Conservation (phyloP, 768 basidiomycete genomes). For the Agaricus bisporus region DNA sequence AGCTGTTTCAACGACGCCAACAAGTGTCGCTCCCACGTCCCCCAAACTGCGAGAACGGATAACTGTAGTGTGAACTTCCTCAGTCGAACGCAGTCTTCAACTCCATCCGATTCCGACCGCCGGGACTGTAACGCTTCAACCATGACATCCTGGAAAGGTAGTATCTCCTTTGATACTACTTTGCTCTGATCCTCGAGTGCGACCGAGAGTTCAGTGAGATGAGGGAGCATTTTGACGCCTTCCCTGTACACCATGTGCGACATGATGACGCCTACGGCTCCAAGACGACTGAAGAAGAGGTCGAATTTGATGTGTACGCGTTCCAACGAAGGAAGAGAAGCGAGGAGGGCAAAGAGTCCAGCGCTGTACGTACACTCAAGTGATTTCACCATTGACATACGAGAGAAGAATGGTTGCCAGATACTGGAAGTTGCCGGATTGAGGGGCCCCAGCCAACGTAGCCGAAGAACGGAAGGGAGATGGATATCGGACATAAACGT, state of each 20-base stretch:
- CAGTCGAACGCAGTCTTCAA: background rate
- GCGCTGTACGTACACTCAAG: background rate
- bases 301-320: background rate
- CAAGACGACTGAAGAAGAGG: background rate
- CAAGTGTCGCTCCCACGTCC: background rate
- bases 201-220: background rate
- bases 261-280: background rate
- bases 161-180: background rate
- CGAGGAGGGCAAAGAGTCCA: background rate
- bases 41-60: background rate
- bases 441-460: background rate
- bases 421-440: background rate
- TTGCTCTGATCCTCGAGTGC: background rate
- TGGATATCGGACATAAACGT: background rate
- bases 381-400: background rate
- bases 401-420: background rate
- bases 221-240: background rate
- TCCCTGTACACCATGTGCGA: background rate
- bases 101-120: background rate
- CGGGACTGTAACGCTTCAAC: background rate
- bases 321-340: background rate
- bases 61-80: background rate
- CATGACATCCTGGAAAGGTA: slow-evolving; percentile 1
- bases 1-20: background rate
- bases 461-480: background rate